phyloP scores from a whole-genome alignment of 805 yeast species.

The Candida maesae region DNA sequence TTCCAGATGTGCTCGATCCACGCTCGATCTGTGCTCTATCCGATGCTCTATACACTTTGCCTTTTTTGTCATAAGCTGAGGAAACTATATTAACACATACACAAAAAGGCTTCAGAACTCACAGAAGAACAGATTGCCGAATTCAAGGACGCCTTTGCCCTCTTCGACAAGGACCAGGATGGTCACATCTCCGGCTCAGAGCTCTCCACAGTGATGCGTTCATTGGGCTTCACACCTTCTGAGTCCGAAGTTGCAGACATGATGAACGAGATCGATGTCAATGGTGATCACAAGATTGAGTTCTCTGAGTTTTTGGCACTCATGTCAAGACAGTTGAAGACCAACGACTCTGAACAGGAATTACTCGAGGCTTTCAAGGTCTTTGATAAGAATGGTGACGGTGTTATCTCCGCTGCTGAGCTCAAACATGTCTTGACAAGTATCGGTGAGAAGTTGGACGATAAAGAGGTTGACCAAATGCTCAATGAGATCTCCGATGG shows the following conservation, averaged over 20 bases:
- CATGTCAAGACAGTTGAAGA: constrained; percentile 86
- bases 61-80: too few species aligned
- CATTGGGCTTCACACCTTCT: constrained; percentile 96
- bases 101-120: constrained; percentile 53
- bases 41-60: too few species aligned
- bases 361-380: constrained; percentile 97
- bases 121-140: constrained; percentile 96
- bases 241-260: constrained; percentile 94
- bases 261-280: constrained; percentile 95
- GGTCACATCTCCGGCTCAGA: constrained; percentile 96
- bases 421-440: constrained; percentile 95
- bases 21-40: too few species aligned
- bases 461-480: constrained; percentile 97
- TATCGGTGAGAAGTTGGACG: constrained; percentile 94
- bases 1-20: too few species aligned
- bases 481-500: constrained; percentile 92
- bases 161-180: constrained; percentile 94
- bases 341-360: constrained; percentile 96
- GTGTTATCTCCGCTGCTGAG: constrained; percentile 94
- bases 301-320: constrained; percentile 78
- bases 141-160: constrained; percentile 95
- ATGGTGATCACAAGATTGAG: constrained; percentile 87
- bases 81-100: constrained; percentile 8
- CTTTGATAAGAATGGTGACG: constrained; percentile 92
- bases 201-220: constrained; percentile 97